These are phyloP conservation scores for Blastobotrys raffinosifermentans DNA, from an alignment of 1,139 yeast species.

Conservation along the genomic window DNA sequence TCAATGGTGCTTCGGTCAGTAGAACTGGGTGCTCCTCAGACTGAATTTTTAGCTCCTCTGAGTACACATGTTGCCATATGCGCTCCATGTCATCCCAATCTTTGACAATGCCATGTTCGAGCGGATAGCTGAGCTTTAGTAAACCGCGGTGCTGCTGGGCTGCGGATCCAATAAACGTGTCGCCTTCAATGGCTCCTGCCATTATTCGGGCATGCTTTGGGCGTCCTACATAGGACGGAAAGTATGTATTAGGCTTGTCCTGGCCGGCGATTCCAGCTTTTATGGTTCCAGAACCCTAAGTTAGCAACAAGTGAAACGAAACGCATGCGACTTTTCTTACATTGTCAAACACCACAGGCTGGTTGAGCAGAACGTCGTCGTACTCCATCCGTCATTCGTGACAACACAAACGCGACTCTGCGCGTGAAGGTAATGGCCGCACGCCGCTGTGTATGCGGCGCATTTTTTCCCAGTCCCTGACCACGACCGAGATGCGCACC, in stretches of 20 bases:
- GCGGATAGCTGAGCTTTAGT: conserved; percentile 61
- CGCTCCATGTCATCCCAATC: conserved; percentile 86
- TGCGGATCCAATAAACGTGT: conserved; percentile 61
- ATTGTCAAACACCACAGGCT: conserved; percentile 87
- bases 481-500: too few species aligned
- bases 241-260: conserved; percentile 61
- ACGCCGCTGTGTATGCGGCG: too few species aligned
- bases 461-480: too few species aligned
- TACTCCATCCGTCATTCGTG: conserved; percentile 25
- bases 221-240: conserved; percentile 56
- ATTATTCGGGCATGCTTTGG: conserved; percentile 80
- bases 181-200: conserved; percentile 70
- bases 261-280: conserved; percentile 95
- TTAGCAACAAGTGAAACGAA: neutral
- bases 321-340: conserved; percentile 22
- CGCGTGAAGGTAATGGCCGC: neutral
- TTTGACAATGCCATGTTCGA: conserved; percentile 73
- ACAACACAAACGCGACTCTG: neutral
- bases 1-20: conserved; percentile 85
- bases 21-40: conserved; percentile 86
- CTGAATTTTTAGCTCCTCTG: conserved; percentile 57
- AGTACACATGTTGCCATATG: conserved; percentile 62
- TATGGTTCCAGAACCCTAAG: conserved; percentile 72
- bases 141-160: conserved; percentile 78
- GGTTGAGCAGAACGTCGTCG: conserved; percentile 48